Evolutionary conservation across 176 grass and related monocot genomes (phyloP).

Genomic region (Aegilops longissima): DNA sequence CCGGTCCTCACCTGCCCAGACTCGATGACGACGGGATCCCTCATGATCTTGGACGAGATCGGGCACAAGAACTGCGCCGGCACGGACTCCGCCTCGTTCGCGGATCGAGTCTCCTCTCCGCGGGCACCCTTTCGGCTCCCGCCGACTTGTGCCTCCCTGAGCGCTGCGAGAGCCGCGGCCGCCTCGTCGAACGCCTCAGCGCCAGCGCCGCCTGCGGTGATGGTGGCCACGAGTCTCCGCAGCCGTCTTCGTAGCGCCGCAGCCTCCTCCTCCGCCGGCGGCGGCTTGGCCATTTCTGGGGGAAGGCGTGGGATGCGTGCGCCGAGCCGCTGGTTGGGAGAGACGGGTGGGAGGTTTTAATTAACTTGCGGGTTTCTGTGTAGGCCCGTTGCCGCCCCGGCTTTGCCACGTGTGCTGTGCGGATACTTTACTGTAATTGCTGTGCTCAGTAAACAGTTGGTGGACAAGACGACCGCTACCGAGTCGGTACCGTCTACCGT

Average conservation of each 20-base stretch:
- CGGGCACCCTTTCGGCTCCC: slow-evolving; percentile 17
- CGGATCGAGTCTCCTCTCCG: not conserved
- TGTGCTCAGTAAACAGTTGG: not conserved
- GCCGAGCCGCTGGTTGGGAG: not conserved
- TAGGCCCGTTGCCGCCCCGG: not conserved
- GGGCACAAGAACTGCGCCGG: slow-evolving; percentile 73
- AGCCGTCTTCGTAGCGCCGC: slow-evolving; percentile 48
- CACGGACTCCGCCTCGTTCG: slow-evolving; percentile 1
- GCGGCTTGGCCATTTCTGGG: slow-evolving; percentile 36
- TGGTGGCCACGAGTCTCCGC: slow-evolving; percentile 38
- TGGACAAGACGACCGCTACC: not conserved
- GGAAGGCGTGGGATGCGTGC: slow-evolving; percentile 9
- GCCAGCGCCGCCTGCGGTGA: slow-evolving; percentile 26
- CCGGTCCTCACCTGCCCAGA: slow-evolving; percentile 64
- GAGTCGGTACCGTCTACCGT: too few species aligned
- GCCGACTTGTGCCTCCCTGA: slow-evolving; percentile 51
- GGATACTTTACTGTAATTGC: not conserved
- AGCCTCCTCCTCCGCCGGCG: slow-evolving; percentile 30
- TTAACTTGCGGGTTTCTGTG: slow-evolving; percentile 8
- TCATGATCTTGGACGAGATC: slow-evolving; percentile 73
- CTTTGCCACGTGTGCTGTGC: not conserved
- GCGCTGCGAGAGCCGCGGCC: slow-evolving; percentile 44
- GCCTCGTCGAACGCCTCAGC: slow-evolving; percentile 54
- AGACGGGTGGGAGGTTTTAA: slow-evolving; percentile 20
- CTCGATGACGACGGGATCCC: slow-evolving; percentile 71